Base-by-base conservation (phyloP, 2,329 filamentous ascomycete species). In the Macrophomina tecta region DNA sequence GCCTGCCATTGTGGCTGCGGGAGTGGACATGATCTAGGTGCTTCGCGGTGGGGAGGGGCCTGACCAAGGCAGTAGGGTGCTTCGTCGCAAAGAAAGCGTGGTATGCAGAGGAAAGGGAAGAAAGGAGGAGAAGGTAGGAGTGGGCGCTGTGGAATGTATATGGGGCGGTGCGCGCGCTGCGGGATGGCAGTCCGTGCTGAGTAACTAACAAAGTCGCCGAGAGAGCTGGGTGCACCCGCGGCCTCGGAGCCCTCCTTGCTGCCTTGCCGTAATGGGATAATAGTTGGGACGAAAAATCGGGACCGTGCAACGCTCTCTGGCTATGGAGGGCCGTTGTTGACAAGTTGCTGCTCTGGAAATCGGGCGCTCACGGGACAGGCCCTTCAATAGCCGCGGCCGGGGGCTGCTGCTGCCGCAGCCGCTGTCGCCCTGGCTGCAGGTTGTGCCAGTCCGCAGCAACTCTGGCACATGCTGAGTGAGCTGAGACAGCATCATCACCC, bases 21-120 rank as follows among this genome's bases (percentile, higher is more conserved):
- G 73, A 65, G 77, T 73, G 77, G 81, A 84, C 82, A 84, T 84
- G 73, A 75, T 76, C 76, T 84, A 82, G 83, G 82, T 82, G 73
- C 75, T 78, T 72, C 73, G 79, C 71, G 71, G 77, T 80, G 79
- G 86, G 84, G 82, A 87, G 38, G 65, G 90, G 92, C 94, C 94
- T 95, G 94, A 98, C 94, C 94, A 96, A 97, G 94, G 94, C 92
- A 91, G 84, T 73, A 83, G 89, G 87, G 89, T 89, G 92, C 91
- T 93, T 93, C 92, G 87, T 94, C 87, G 92, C 92, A 75, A 65
- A 71, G 40, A 48, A 40, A 46, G 60, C 63, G 63, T 66, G 69
- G 69, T 73, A 69, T 55, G 67, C 60, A 68, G 71, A 69, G 68
- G 69, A 62, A 49, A 56, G 65, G 65, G 69, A 70, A 72, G 16